These are phyloP conservation scores for Penicillium sp. DNA, from an alignment of 2,329 filamentous ascomycete genomes.

Conservation along the genomic window DNA sequence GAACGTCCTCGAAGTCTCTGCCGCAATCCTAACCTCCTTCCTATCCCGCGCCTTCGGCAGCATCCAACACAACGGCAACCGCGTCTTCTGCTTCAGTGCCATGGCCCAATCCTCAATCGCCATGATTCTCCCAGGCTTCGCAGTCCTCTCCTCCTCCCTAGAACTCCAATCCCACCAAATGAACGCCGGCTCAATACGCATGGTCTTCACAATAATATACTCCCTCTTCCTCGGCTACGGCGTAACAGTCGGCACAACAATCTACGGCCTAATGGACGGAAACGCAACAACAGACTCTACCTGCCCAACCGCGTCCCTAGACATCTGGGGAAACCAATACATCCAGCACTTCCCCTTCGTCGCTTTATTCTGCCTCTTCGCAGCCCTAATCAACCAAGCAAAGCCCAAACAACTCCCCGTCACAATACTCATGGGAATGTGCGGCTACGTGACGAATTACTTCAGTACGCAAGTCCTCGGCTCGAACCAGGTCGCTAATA, in stretches of 20 bases:
- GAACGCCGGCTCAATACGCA: conserved; percentile 62
- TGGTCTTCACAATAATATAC: conserved; percentile 64
- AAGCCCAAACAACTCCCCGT: conserved; percentile 76
- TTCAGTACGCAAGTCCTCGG: conserved; percentile 63
- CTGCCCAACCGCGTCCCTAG: conserved; percentile 41
- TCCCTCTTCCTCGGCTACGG: conserved; percentile 72
- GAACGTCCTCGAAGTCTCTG: conserved; percentile 45
- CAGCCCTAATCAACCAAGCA: conserved; percentile 78
- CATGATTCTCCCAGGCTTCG: conserved; percentile 69
- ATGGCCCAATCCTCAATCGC: conserved; percentile 59
- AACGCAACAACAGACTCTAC: conserved; percentile 54
- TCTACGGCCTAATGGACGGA: conserved; percentile 63
- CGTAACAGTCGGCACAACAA: conserved; percentile 66
- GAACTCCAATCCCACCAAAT: conserved; percentile 71
- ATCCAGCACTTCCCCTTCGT: conserved; percentile 71
- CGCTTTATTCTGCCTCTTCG: conserved; percentile 70
- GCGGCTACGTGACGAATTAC: conserved; percentile 60
- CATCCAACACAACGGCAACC: conserved; percentile 47
- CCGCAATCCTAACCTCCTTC: conserved; percentile 68
- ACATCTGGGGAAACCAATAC: conserved; percentile 51
- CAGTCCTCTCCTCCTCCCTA: conserved; percentile 61
- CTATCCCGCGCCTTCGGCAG: conserved; percentile 69
- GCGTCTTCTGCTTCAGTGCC: conserved; percentile 67
- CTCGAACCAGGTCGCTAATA: conserved; percentile 75
- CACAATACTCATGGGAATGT: conserved; percentile 72